Evolutionary conservation across 345 rosid genomes (phyloP), one percentile per base, ranked within the genome.

Genomic region (Gossypium rotundifolium): DNA sequence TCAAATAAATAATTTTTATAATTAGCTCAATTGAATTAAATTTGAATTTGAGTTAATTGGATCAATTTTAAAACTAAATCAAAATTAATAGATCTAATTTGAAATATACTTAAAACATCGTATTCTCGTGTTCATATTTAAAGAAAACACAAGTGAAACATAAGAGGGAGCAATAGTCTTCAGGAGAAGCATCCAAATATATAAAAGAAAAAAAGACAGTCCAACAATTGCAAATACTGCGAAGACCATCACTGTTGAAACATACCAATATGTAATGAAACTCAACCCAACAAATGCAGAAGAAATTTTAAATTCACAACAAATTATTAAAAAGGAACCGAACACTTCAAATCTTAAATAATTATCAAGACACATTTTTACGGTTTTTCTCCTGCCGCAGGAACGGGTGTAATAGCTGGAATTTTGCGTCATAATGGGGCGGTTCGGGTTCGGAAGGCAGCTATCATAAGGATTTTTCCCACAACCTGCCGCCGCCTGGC

Each of bases 401-500:
- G 22, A 4, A 68, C 72, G 72, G 57, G 2, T 49, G 44, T 49
- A 49, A 13, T 1, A 0, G 44, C 58, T 58, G 13, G 58, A 68
- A 49, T 49, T 68, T 49, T 68, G 14, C 14, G 58, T 22, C 7
- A 6, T n/a, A 12, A 0, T 2, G 0, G 72, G 72, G 4, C 59
- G 58, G 45, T 68, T 68, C 33, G 44, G 58, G 40, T 51, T 68
- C 4, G 72, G 59, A 68, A 49, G 14, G 58, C 72, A 68, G 58
- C 58, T 49, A n/a, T 49, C 59, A 27, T 25, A 68, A 16, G 72
- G 14, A 49, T 6, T 1, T 68, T 45, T 25, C 18, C 72, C 59
- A 27, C 72, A 68, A 16, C 17, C 10, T 25, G 23, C 16, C 2
- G 8, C 44, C 4, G 44, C 1, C n/a, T 25, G 58, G 27, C 44